Base-by-base conservation (phyloP, 2,329 filamentous ascomycete species). In the Alternaria sp. region DNA sequence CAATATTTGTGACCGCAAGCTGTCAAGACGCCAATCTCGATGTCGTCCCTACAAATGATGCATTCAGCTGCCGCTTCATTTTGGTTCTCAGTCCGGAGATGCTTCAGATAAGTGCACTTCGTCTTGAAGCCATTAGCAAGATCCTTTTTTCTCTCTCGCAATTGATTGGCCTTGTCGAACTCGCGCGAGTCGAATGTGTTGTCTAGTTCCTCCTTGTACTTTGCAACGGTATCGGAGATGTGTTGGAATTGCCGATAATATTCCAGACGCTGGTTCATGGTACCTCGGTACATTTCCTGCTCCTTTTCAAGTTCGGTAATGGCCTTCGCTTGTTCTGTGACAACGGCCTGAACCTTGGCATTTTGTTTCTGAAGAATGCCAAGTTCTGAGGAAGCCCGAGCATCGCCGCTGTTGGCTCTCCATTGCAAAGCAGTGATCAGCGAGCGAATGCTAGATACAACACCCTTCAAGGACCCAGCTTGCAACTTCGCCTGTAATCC, bases 221-320 rank as follows among this genome's bases (percentile, higher is more conserved):
- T 89, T 5, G 87, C 86, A 0, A 98, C 92, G 18, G 88, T 92
- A 74, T 98, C 94, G 0, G 94, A 97, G n/a, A 98, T 89, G 27
- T 88, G 86, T 74, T 98, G 95, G 11, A 98, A 84, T 72, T 97
- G 93, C 5, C 90, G 89, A 74, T 98, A 98, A 74, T 93, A 98
- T 59, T 95, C 93, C 0, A 97, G 81, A 14, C 95, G 89, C 38
- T 89, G 85, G 71, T 98, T 98, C 88, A 97, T 94, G 0, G 90
- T 88, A 16, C 85, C 83, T 28, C 88, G 90, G 75, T 97, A 95
- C 28, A 88, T 81, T 48, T 94, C 90, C 6, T 93, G 81, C 75
- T 97, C 94, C 60, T 87, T 86, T 62, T 92, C 89, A 12, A 90
- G 71, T 10, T 79, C 81, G 5, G 74, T 74, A 3, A 85, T 73